Base-by-base conservation (phyloP, 805 yeast genomes). In the Torulaspora franciscae region DNA sequence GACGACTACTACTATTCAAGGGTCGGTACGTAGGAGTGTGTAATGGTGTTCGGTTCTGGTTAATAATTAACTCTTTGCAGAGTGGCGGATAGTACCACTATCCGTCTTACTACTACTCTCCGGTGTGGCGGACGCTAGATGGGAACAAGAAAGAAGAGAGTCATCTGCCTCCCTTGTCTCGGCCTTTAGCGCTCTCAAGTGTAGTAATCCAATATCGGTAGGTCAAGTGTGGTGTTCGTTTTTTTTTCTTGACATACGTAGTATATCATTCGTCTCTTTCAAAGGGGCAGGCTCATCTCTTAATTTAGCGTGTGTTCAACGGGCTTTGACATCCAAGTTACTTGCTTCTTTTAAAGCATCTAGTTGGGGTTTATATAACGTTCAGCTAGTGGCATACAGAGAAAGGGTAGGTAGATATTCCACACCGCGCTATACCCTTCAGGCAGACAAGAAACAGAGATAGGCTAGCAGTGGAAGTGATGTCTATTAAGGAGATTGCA, bases 401-500 rank as follows among this genome's bases (percentile, higher is more conserved):
- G 22, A 19, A 19, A 19, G 22, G 3, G 22, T 19, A 19, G 5
- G 22, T 5, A 19, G 22, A 3, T 19, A 19, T 19, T 27, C 2
- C 30, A 4, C n/a, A 7, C 6, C 11, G 24, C 23, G 24, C 23
- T 23, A 19, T 33, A 13, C 10, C 36, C 25, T 33, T 17, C 15
- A n/a, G 19, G n/a, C 23, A 38, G n/a, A 19, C 22, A 19, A 19
- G 22, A 3, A 19, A 19, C 5, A 19, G 22, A 19, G 3, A 19
- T 19, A 19, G 22, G 22, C 5, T 19, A 19, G 22, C 5, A 19
- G 22, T 19, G 22, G 22, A 19, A 19, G 22, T 19, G 22, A 48
- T 48, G 51, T 44, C 47, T 17, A 49, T 55, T 26, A 53, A 45
- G 32, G 57, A 53, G 37, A 50, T 55, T 27, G 57, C 56, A n/a